These are phyloP conservation scores for Hansenula anomala DNA, from an alignment of 1,139 yeast species.

Conservation along the genomic window DNA sequence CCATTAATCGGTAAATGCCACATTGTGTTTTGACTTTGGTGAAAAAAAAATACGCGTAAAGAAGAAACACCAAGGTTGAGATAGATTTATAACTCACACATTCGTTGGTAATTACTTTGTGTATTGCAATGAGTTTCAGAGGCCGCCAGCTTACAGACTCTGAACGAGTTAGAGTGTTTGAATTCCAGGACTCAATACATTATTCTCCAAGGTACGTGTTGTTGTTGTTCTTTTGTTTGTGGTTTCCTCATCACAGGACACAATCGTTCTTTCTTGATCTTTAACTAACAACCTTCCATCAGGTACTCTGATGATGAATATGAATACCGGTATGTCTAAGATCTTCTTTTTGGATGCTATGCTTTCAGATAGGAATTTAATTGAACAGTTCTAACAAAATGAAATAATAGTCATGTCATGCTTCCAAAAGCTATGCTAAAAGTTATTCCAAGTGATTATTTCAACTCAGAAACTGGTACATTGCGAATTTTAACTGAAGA, in stretches of 20 bases:
- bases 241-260: too few relatives aligned
- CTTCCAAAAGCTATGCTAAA: conserved; percentile 94
- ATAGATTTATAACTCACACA: too few relatives aligned
- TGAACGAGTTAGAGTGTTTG: conserved; percentile 83
- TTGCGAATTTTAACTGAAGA: conserved; percentile 86
- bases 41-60: not conserved
- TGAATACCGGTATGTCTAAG: conserved; percentile 48
- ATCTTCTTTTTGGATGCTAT: not conserved
- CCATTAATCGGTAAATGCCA: too few relatives aligned
- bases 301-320: conserved; percentile 84
- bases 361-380: not conserved
- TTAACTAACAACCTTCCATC: conserved; percentile 4
- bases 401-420: conserved; percentile 81
- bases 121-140: conserved; percentile 24
- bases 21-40: not conserved
- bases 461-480: conserved; percentile 93
- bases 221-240: not conserved
- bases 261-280: too few relatives aligned
- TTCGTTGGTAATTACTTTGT: too few relatives aligned
- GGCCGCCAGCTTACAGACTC: conserved; percentile 72
- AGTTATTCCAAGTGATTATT: conserved; percentile 93
- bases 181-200: conserved; percentile 91
- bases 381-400: not conserved
- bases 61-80: not conserved
- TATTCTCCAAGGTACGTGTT: conserved; percentile 71